Evolutionary conservation across 345 rosid species (phyloP).

Genomic region (Ceriops tagal): DNA sequence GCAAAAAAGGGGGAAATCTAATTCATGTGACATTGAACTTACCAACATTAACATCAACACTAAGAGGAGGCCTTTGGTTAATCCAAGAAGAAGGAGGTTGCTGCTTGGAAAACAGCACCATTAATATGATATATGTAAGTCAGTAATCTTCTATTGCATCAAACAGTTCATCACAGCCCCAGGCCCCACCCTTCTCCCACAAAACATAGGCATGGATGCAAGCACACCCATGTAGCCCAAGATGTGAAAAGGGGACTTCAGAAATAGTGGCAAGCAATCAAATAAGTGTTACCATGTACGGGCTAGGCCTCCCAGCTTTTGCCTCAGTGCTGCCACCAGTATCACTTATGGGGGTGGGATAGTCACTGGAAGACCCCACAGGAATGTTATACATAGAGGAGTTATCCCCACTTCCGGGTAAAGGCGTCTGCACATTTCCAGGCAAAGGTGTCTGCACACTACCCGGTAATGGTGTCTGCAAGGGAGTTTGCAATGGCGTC

Average conservation of each 20-base stretch:
- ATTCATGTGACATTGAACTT: constrained; percentile 34
- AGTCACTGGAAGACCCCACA: constrained; percentile 69
- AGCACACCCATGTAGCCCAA: neutral
- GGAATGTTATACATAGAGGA: constrained; percentile 79
- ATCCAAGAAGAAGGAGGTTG: constrained; percentile 91
- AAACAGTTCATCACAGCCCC: neutral
- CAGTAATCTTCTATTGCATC: no score
- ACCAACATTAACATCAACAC: constrained; percentile 94
- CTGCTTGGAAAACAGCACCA: constrained; percentile 36
- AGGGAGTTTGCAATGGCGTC: constrained; percentile 87
- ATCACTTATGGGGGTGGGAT: constrained; percentile 76
- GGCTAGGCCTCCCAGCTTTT: constrained; percentile 76
- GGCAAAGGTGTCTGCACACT: constrained; percentile 32
- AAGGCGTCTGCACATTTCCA: constrained; percentile 29
- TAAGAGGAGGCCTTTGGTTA: constrained; percentile 60
- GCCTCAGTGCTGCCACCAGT: constrained; percentile 50
- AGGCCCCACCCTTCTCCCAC: neutral
- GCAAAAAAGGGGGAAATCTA: neutral
- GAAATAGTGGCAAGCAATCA: neutral
- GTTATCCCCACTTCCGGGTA: constrained; percentile 59
- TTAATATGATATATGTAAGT: no score
- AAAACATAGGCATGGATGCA: neutral
- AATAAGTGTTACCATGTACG: constrained; percentile 57
- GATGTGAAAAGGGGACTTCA: neutral
- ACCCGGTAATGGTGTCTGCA: constrained; percentile 73